These are phyloP conservation scores for Coemansia sp. DNA, from an alignment of 192 early-diverging fungal species.

Conservation along the genomic window DNA sequence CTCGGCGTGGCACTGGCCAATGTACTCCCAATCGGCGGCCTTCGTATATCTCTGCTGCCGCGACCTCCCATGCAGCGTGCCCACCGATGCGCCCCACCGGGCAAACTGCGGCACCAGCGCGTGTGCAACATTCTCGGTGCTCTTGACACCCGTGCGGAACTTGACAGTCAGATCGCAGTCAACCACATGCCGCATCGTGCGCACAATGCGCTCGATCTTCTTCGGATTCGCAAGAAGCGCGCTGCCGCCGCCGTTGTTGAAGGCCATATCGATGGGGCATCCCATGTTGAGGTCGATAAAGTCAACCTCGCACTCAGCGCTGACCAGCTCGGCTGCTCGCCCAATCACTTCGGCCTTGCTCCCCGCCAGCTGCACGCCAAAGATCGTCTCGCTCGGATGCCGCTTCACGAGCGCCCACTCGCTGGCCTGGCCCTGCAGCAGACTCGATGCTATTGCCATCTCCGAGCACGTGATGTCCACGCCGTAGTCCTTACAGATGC, in stretches of 20 bases:
- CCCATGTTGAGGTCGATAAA: conserved; percentile 98
- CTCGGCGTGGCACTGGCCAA: conserved; percentile 59
- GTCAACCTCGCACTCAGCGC: conserved; percentile 70
- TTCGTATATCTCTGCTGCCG: conserved; percentile 91
- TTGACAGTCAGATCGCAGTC: conserved; percentile 90
- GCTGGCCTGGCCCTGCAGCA: conserved; percentile 66
- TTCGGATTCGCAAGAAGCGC: conserved; percentile 70
- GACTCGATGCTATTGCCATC: conserved; percentile 78
- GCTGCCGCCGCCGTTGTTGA: conserved; percentile 77
- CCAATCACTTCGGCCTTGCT: conserved; percentile 60
- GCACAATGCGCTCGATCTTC: conserved; percentile 74
- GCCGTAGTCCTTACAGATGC: conserved; percentile 90
- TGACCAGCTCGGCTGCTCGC: conserved; percentile 69
- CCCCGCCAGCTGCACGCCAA: conserved; percentile 90
- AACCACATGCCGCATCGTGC: conserved; percentile 67
- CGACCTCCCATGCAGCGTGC: conserved; percentile 88
- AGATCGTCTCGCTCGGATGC: conserved; percentile 84
- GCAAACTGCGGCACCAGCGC: conserved; percentile 71
- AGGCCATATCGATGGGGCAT: conserved; percentile 91
- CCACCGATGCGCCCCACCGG: conserved; percentile 61
- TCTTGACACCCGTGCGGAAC: conserved; percentile 75
- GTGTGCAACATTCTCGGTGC: conserved; percentile 65
- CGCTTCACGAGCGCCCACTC: conserved; percentile 85
- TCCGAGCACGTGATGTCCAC: conserved; percentile 97
- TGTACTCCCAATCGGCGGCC: conserved; percentile 91